Base-by-base conservation (phyloP, 2,329 filamentous ascomycete genomes). In the Dactylonectria estremocensis region DNA sequence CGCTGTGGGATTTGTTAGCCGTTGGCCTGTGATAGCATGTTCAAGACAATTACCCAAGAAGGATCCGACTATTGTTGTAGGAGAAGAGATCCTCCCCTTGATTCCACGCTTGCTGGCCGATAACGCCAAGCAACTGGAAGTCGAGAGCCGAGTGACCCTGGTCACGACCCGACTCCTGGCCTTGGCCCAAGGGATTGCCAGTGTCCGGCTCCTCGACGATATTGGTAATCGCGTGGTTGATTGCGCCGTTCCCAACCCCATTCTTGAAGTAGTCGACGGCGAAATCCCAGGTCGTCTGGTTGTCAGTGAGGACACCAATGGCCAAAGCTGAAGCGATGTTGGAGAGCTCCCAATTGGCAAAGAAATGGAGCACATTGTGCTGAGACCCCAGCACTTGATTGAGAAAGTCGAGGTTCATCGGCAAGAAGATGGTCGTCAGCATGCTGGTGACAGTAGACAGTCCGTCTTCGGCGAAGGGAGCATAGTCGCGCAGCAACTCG, bases 401-500 rank as follows among this genome's bases (percentile, higher is more conserved):
- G 11, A 65, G 50, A 20, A 65, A 65, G 18, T 53, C 62, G 11
- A 31, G 24, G 43, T 48, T 71, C 66, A 59, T 65, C 2, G 49
- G 45, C 10, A 68, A 22, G 37, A 68, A 68, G n/a, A 57, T 56
- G 7, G 11, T 20, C 2, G 31, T 54, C 58, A 56, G 62, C 54
- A 66, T 63, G 22, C 35, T 28, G 14, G 18, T 43, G 13, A 58
- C 53, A 11, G 64, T 40, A 4, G 13, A 68, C 66, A 14, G 70
- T 22, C 79, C 81, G 83, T 2, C 74, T 77, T 9, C 57, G 28
- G 57, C 49, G 11, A 64, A 64, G 2, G 62, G 62, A 1, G 48
- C 24, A 43, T 83, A 80, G 20, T 64, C 69, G 2, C 81, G 74
- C 52, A 85, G 72, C 1, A 85, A 74, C 65, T 86, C 84, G 0